Base-by-base conservation (phyloP, 1,284 basidiomycete species). In the Pyrrhoderma noxium region DNA sequence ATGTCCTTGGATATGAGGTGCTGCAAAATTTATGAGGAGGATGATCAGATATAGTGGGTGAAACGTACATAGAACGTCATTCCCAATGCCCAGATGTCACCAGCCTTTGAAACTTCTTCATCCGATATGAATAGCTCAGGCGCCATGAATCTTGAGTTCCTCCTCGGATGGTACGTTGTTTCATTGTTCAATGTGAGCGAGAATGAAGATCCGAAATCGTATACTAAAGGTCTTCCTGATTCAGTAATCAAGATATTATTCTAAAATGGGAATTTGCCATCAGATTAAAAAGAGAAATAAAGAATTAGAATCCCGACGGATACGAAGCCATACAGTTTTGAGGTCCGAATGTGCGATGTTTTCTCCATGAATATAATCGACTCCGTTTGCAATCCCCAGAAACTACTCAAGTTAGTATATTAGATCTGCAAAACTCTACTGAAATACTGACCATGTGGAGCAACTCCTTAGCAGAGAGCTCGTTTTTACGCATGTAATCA, bases 171-270 rank as follows among this genome's bases (percentile, higher is more conserved):
- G 11, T 9, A 11, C 35, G 35, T 11, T 11, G 35, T 37, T 11
- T 11, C 11, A 16, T 16, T 16, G 16, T 11, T 11, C 16, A 11
- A 16, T 11, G 21, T 40, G 7, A 16, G n/a, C 21, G 38, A 18
- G 5, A 14, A 16, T 11, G 48, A 50, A 25, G 46, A 40, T 3
- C 52, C 52, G 27, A 51, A 54, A 35, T 54, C 52, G 11, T 39
- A 45, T 13, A 54, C n/a, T 13, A 50, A 41, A 16, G 52, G 48
- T 2, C 40, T 42, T 25, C 47, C 47, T 5, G n/a, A 5, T 11
- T 13, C 21, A 16, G 45, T 49, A 19, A 52, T 41, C 8, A 56
- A 21, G n/a, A 56, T 38, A 35, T 56, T 56, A 22, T 52, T 50
- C 51, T 56, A 22, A 5, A 16, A 40, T 8, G 21, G 8, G 5